A percentile compares a stretch with the other conserved stretches of the same genome.
Evolutionary conservation across 1,284 basidiomycete genomes (phyloP).

Genomic region (Cutaneotrichosporon mucoides): DNA sequence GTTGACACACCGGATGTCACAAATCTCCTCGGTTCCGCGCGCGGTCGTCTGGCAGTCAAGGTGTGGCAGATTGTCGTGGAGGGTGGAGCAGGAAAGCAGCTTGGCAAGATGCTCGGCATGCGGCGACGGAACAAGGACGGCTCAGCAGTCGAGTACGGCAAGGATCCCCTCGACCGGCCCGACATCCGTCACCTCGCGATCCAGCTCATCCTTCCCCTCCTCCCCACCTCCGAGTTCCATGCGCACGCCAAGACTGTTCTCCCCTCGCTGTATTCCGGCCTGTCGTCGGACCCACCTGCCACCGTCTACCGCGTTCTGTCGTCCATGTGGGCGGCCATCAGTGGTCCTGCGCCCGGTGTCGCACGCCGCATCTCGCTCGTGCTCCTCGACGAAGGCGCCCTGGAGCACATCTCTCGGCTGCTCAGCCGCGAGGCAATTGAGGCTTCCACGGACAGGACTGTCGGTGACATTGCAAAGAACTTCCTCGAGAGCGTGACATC

Average conservation of each 20-base stretch:
- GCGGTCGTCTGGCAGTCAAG: constrained; percentile 30
- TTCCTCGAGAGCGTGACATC: constrained; percentile 85
- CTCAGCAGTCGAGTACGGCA: constrained; percentile 27
- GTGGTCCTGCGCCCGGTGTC: constrained; percentile 30
- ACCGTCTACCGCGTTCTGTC: constrained; percentile 46
- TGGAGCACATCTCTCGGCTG: constrained; percentile 70
- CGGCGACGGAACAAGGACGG: constrained; percentile 43
- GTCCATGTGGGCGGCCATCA: constrained; percentile 42
- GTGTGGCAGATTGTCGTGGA: constrained; percentile 42
- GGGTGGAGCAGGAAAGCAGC: constrained; percentile 38
- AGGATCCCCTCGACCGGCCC: constrained; percentile 44
- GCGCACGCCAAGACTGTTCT: constrained; percentile 38
- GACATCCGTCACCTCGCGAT: constrained; percentile 48
- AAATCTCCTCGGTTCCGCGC: constrained; percentile 15
- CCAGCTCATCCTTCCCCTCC: constrained; percentile 41
- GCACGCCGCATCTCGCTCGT: constrained; percentile 39
- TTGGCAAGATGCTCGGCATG: constrained; percentile 48
- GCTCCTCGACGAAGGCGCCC: constrained; percentile 51
- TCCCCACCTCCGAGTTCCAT: constrained; percentile 38
- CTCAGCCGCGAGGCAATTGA: constrained; percentile 70
- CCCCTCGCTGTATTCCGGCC: constrained; percentile 38
- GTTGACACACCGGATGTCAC: constrained; percentile 35
- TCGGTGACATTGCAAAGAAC: constrained; percentile 78
- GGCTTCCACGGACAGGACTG: constrained; percentile 50
- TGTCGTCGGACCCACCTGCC: constrained; percentile 42